Evolutionary conservation across 192 early-diverging fungal genomes (phyloP), one percentile per base, ranked within the genome.

Genomic region (Kappamyces sp.): DNA sequence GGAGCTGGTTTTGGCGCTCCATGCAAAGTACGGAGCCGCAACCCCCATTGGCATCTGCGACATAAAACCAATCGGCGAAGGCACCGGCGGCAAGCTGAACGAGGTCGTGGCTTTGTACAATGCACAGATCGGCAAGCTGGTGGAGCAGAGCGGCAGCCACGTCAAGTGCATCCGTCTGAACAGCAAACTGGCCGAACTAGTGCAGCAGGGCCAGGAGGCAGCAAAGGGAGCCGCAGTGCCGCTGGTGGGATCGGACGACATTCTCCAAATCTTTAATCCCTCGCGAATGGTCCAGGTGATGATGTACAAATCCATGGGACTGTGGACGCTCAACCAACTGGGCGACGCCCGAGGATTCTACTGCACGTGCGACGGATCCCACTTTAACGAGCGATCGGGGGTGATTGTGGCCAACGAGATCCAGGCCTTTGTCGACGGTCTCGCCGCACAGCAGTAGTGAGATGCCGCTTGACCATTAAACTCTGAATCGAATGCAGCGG

Each of bases 321-420:
- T 8, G 8, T 59, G 48, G 33, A 45, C 58, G 22, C 48, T 39
- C 7, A 5, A 59, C 35, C 29, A 33, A 22, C 22, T 59, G 31
- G 58, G 58, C 3, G 58, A 59, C 6, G 45, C 58, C 32, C 40
- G 58, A 48, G 58, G 58, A 12, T 59, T 59, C 3, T 59, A 59
- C 34, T 59, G 47, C 39, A 59, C 58, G 9, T 59, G 58, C 35
- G 58, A 59, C 33, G 58, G 58, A 15, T 59, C 58, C 22, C 58
- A 59, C 49, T 59, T 59, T 55, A 59, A 59, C 45, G 58, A 59
- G 5, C 52, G 58, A 33, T 59, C 58, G 15, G 46, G 40, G n/a
- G 49, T 14, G 29, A 59, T 59, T 11, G 58, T 38, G 3, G 7
- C 33, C 22, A 22, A 22, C 22, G 22, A 22, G 22, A 22, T 22